A percentile compares a stretch with the other conserved stretches of the same genome.
Conservation (phyloP, 2,329 filamentous ascomycete species). For the Boeremia exigua region DNA sequence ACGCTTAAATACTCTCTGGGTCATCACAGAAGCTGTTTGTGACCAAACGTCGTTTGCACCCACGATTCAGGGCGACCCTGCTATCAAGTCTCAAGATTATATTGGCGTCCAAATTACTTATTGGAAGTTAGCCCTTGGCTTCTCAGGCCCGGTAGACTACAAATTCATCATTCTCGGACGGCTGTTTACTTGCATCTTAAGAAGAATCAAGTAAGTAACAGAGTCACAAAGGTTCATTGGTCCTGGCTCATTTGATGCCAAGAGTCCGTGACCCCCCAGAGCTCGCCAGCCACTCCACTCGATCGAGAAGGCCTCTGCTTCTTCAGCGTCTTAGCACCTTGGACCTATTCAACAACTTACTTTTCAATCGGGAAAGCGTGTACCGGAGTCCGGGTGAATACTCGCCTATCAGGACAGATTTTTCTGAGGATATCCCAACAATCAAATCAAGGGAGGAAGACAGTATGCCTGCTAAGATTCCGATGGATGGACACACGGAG, state of each 20-base stretch:
- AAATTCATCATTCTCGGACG: no score
- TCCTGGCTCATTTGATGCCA: background rate
- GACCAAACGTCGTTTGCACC: no score
- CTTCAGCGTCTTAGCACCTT: background rate
- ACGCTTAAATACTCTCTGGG: no score
- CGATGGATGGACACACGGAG: background rate
- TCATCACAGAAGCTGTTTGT: no score
- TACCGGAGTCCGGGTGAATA: background rate
- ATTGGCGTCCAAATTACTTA: no score
- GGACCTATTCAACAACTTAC: constrained; percentile 8
- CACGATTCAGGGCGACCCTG: no score
- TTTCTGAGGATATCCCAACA: background rate
- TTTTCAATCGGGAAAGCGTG: constrained; percentile 13
- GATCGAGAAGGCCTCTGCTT: background rate
- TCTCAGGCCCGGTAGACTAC: no score
- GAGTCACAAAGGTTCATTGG: background rate
- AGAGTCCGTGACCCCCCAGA: background rate
- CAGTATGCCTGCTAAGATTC: background rate
- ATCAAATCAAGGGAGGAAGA: background rate
- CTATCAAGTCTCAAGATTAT: no score
- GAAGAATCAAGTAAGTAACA: no score
- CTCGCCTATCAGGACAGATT: background rate
- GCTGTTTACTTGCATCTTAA: no score
- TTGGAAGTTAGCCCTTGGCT: no score
- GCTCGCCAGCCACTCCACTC: background rate